These are phyloP conservation scores for Cutaneotrichosporon dermatis DNA, from an alignment of 1,284 basidiomycete genomes.

Conservation along the genomic window DNA sequence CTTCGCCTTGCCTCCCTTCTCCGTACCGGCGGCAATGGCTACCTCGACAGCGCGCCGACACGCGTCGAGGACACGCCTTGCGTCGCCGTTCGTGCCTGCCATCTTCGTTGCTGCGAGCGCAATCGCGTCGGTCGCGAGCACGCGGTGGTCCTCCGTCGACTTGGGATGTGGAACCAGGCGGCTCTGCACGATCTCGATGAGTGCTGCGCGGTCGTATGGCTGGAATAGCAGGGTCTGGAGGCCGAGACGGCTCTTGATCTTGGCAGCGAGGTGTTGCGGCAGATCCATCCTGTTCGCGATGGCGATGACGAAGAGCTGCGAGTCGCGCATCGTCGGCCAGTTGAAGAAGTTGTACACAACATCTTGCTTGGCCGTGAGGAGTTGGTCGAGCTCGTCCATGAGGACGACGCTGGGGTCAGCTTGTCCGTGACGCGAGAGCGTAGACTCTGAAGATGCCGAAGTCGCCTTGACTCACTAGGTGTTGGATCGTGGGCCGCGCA, in stretches of 20 bases:
- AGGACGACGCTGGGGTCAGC: slow-evolving; percentile 69
- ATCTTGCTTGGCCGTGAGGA: slow-evolving; percentile 92
- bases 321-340: slow-evolving; percentile 86
- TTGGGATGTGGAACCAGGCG: slow-evolving; percentile 57
- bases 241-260: slow-evolving; percentile 83
- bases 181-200: slow-evolving; percentile 80
- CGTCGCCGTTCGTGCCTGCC: slow-evolving; percentile 89
- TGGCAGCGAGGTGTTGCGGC: slow-evolving; percentile 87
- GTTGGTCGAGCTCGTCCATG: slow-evolving; percentile 97
- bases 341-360: slow-evolving; percentile 99
- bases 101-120: slow-evolving; percentile 88
- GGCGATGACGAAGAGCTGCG: slow-evolving; percentile 87
- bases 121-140: slow-evolving; percentile 66
- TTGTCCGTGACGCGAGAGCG: not conserved
- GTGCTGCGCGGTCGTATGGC: slow-evolving; percentile 76
- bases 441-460: not conserved
- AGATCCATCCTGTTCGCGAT: slow-evolving; percentile 99
- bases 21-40: slow-evolving; percentile 37
- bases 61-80: slow-evolving; percentile 86
- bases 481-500: slow-evolving; percentile 47
- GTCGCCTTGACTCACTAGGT: slow-evolving; percentile 42
- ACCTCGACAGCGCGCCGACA: slow-evolving; percentile 82
- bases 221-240: slow-evolving; percentile 93
- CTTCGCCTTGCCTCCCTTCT: not conserved
- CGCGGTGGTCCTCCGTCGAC: slow-evolving; percentile 60